Evolutionary conservation across 257 asterid genomes (phyloP), one percentile per base, ranked within the genome.

Genomic region (Ehretia macrophylla): DNA sequence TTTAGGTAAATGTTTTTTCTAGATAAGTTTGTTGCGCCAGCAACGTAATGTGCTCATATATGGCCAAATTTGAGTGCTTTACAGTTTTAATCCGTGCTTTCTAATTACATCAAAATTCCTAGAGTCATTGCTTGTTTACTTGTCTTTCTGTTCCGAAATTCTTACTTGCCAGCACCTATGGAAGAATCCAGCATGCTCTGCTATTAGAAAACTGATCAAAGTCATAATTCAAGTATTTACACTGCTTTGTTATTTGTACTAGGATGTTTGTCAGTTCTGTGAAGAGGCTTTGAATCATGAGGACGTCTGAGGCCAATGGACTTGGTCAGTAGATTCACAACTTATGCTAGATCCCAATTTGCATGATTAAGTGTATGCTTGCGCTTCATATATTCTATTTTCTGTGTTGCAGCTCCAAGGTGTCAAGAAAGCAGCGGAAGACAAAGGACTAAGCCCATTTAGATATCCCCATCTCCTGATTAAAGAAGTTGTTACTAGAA

Each of bases 261-360:
- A 90, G 96, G 81, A 87, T 90, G 85, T 90, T 90, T 71, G 64
- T 83, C 63, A 67, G 73, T 65, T 84, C 95, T 0, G 89, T 80
- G 70, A 87, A 79, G 80, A 83, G 95, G 66, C 90, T 90, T 37
- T 76, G 90, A 56, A 85, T 90, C 74, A 83, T 68, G 87, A 85
- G 85, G 75, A 79, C 85, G 11, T 68, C 83, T 22, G 91, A 83
- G 55, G 96, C 87, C 65, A 83, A 85, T 62, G 96, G 95, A 76
- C 78, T 83, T 23, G 85, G 93, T n/a, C n/a, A n/a, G n/a, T 82
- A 12, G 13, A 46, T 11, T 42, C 32, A 58, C 32, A 59, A 32
- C 14, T 52, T 22, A 18, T 58, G 23, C 4, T 20, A 14, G 47
- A 46, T 22, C 35, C 56, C 17, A 23, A 23, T 14, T 3, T 58